Evolutionary conservation across 495 filamentous ascomycete genomes (phyloP), one percentile per base, ranked within the genome.

Genomic region (Podospora sp.): DNA sequence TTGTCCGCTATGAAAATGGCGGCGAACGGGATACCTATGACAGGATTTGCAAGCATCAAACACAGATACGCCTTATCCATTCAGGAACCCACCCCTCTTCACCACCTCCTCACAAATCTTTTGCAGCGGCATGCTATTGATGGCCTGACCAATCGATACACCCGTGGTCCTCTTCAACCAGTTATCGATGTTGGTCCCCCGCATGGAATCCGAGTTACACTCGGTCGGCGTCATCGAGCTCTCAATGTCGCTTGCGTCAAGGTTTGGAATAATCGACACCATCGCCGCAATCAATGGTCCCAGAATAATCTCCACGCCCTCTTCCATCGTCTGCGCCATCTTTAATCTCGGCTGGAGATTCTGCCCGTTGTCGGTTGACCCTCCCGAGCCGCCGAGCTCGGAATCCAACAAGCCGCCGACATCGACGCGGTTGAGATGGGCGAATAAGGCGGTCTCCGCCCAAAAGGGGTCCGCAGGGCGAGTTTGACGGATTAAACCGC

Each of bases 381-480:
- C 26, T 27, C 46, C 63, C 2, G 26, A 51, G 6, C 68, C 65
- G 36, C 18, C 33, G 11, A 29, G 6, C 18, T 21, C n/a, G 5
- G 26, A 9, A 24, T 56, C 25, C 0, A 18, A 21, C 14, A 53
- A 16, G n/a, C 36, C 36, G 20, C 36, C 40, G 6, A 76, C 60
- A 35, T 79, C 77, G 5, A 75, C 69, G 27, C 68, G 51, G 60
- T 75, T 75, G 66, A 79, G 72, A 18, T 72, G 65, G 5, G 71
- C 68, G 65, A 73, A 79, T n/a, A 77, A 67, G 0, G 74, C 68
- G 2, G 72, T 73, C 0, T 71, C 74, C 16, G 75, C 65, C 77
- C 75, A 78, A 60, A 75, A 79, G 0, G 77, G 74, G 40, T 79
- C 75, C 0, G 70, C 67, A 3, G 74, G 72, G 46, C 71, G 68